Base-by-base conservation (phyloP, 1,139 yeast species). In the Yamadazyma conglobata region DNA sequence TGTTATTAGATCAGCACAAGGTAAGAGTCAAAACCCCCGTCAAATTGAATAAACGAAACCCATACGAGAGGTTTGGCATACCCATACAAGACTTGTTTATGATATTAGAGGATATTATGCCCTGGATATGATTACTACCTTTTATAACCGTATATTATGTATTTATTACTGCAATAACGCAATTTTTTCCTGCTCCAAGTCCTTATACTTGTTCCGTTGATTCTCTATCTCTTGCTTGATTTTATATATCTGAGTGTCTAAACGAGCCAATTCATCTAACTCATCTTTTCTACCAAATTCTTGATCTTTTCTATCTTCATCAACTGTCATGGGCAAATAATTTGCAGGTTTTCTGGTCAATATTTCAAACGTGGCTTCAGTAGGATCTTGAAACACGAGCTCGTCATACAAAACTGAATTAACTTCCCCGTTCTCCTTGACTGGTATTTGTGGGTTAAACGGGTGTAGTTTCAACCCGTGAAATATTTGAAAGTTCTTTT, bases 401-500 rank as follows among this genome's bases (percentile, higher is more conserved):
- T 91, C 98, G 50, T 91, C 98, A 51, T 83, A 91, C 26, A 82
- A 65, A 4, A 84, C 74, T 27, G 91, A 77, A 46, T 86, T 79
- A 1, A 69, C 70, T 34, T 65, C 73, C 1, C 73, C 73, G 37
- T 60, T 62, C 35, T 63, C 70, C 29, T 56, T 53, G 4, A 48
- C 49, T 4, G 68, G 65, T 8, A 43, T 38, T 34, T 64, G 64
- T 0, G 70, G 76, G 25, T 79, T 79, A 54, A 84, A 93, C 0
- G 98, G 97, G 60, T 91, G 99, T 27, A 91, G 64, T 52, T 89
- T 87, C 45, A 91, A 64, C 41, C 86, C 95, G 54, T 91, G 98
- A 51, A 87, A 87, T 32, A 91, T 68, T 35, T 80, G 86, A 31
- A 91, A 65, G 53, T 84, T 82, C 63, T 91, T 93, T 54, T 93